phyloP scores from a whole-genome alignment of 805 yeast genomes.

The Dipodascopsis uninucleata region DNA sequence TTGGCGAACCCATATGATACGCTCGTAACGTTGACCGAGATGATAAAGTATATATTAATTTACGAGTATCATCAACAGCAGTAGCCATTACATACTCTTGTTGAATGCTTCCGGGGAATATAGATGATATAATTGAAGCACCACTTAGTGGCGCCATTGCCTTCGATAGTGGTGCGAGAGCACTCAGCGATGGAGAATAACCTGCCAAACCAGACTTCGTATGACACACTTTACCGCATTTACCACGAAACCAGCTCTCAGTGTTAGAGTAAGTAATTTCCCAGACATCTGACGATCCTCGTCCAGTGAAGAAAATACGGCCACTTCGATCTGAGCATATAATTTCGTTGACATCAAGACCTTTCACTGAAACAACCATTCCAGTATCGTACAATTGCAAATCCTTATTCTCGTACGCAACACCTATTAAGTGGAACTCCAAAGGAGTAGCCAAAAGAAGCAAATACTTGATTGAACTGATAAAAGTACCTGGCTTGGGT shows the following conservation, averaged over 20 bases:
- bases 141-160: conserved; percentile 11
- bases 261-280: conserved; percentile 76
- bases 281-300: conserved; percentile 77
- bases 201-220: conserved; percentile 62
- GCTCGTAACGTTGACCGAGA: conserved; percentile 78
- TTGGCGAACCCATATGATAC: conserved; percentile 52
- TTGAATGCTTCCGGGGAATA: conserved; percentile 32
- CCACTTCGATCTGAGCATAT: conserved; percentile 59
- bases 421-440: conserved; percentile 72
- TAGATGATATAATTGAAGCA: conserved; percentile 10
- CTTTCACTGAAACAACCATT: conserved; percentile 69
- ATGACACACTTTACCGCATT: conserved; percentile 76
- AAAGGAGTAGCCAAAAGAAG: conserved; percentile 75
- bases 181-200: conserved; percentile 42
- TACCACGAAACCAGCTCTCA: conserved; percentile 82
- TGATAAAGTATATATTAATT: conserved; percentile 74
- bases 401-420: conserved; percentile 50
- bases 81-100: conserved; percentile 59
- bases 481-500: conserved; percentile 79
- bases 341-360: conserved; percentile 65
- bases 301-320: conserved; percentile 81
- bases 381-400: conserved; percentile 78
- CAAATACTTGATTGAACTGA: conserved; percentile 67
- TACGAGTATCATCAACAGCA: conserved; percentile 72
- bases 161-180: conserved; percentile 26